Evolutionary conservation across 208 protist species (phyloP).

Genomic region (Acanthamoeba castellanii): DNA sequence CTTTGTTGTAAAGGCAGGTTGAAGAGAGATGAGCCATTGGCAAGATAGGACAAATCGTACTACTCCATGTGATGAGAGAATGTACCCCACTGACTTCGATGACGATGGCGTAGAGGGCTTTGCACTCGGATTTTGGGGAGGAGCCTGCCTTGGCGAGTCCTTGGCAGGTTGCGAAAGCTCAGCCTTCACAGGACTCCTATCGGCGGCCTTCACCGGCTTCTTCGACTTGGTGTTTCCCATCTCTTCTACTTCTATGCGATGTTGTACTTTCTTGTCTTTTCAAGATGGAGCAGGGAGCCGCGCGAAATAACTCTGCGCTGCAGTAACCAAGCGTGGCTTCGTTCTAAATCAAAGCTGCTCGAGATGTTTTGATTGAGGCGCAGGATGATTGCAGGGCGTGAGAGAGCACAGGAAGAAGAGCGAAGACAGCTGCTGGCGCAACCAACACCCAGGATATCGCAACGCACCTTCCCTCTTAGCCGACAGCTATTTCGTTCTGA

Average conservation of each 20-base stretch:
- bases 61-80: no score
- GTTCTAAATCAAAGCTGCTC: neutral
- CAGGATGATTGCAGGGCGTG: neutral
- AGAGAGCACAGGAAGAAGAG: neutral
- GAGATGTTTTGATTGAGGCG: neutral
- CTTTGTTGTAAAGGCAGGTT: no score
- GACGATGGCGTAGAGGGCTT: neutral
- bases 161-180: neutral
- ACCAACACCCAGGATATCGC: neutral
- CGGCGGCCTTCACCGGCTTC: neutral
- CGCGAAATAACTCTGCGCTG: no score
- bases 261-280: neutral
- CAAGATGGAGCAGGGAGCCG: no score
- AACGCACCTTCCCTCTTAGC: neutral
- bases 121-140: constrained; percentile 4
- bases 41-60: no score
- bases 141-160: neutral
- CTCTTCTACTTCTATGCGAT: neutral
- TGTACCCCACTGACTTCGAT: neutral
- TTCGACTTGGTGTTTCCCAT: constrained; percentile 57
- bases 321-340: no score
- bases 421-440: neutral
- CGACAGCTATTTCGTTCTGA: neutral
- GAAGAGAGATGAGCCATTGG: no score
- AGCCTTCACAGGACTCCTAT: neutral